Evolutionary conservation across 169 alveolate genomes (phyloP).

Genomic region (Eimeria zaria): DNA sequence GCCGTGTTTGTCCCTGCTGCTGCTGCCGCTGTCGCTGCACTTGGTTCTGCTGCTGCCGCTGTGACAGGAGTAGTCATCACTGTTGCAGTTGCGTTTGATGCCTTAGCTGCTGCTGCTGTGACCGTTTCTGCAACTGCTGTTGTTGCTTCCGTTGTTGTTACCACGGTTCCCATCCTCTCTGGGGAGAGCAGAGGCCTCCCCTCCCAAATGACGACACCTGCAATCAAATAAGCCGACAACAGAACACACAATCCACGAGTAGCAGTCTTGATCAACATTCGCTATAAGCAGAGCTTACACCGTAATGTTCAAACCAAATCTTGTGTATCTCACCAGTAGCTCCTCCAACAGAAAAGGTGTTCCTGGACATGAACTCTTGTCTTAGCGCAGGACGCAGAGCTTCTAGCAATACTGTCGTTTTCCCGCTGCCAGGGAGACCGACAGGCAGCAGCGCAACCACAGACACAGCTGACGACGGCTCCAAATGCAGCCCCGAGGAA

Average conservation of each 20-base stretch:
- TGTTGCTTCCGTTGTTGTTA: slow-evolving; percentile 11
- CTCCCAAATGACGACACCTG: slow-evolving; percentile 49
- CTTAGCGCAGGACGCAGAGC: slow-evolving; percentile 68
- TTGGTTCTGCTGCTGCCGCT: background rate
- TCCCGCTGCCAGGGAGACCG: slow-evolving; percentile 73
- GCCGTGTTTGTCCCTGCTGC: background rate
- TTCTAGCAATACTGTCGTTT: slow-evolving; percentile 47
- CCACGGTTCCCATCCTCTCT: background rate
- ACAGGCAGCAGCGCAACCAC: slow-evolving; percentile 74
- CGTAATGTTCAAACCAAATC: background rate
- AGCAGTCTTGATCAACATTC: background rate
- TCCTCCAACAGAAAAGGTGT: slow-evolving; percentile 38
- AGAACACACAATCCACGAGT: background rate
- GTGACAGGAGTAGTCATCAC: background rate
- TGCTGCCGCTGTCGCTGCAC: background rate
- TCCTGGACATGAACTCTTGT: slow-evolving; percentile 22
- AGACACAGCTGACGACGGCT: background rate
- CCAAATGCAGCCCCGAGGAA: background rate
- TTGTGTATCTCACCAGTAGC: slow-evolving; percentile 19
- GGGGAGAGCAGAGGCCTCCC: slow-evolving; percentile 19
- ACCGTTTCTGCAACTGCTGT: background rate
- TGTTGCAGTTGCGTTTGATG: background rate
- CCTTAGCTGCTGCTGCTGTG: background rate
- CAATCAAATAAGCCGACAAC: background rate
- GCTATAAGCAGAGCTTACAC: background rate